A percentile compares a stretch with the other conserved stretches of the same genome.
These are phyloP conservation scores for Cutaneotrichosporon arboriforme DNA, from an alignment of 1,284 basidiomycete genomes.

Conservation along the genomic window DNA sequence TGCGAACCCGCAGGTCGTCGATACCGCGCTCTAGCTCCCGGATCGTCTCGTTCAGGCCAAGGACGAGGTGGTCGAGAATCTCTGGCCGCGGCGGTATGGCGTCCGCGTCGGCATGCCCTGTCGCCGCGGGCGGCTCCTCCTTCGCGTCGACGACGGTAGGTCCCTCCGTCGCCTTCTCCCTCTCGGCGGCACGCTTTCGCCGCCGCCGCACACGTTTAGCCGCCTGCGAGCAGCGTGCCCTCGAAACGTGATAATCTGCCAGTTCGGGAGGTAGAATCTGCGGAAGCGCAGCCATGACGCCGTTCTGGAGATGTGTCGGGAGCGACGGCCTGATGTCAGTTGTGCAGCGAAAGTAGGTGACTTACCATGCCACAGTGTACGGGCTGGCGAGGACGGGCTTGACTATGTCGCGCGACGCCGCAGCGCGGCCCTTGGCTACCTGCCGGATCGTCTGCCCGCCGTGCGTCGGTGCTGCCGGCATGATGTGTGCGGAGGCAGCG, in stretches of 20 bases:
- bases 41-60: slow-evolving; percentile 77
- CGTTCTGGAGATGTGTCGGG: slow-evolving; percentile 35
- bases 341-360: neutral
- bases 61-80: slow-evolving; percentile 55
- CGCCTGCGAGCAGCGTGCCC: slow-evolving; percentile 31
- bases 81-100: slow-evolving; percentile 36
- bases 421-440: slow-evolving; percentile 9
- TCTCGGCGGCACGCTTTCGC: neutral
- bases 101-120: neutral
- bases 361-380: slow-evolving; percentile 38
- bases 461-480: slow-evolving; percentile 13
- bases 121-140: neutral
- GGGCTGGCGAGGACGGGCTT: slow-evolving; percentile 32
- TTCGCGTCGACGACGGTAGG: neutral
- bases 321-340: slow-evolving; percentile 34
- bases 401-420: slow-evolving; percentile 9
- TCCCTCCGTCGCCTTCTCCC: slow-evolving; percentile 1
- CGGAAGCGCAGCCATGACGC: slow-evolving; percentile 30
- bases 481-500: neutral
- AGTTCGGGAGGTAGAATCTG: slow-evolving; percentile 27
- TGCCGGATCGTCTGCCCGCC: slow-evolving; percentile 18
- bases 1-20: slow-evolving; percentile 31
- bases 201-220: slow-evolving; percentile 16
- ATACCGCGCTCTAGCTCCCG: slow-evolving; percentile 64
- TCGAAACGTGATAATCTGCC: slow-evolving; percentile 36